phyloP scores from a whole-genome alignment of 495 filamentous ascomycete species.

The Talaromyces stipitatus region DNA sequence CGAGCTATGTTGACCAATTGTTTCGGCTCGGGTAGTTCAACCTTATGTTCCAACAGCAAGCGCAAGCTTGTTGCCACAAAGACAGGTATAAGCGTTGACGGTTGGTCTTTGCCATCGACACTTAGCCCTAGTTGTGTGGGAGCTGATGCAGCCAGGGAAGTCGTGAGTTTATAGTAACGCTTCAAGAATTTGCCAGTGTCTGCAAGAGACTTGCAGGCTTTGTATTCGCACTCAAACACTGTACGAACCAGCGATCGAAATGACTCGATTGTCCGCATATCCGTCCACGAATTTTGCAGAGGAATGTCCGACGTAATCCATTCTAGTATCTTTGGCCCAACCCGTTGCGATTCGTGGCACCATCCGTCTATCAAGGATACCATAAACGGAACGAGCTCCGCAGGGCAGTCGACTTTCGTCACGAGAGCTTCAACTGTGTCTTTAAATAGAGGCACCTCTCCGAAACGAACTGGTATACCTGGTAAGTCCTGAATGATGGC shows the following conservation, averaged over 20 bases:
- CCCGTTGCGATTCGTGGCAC: neutral
- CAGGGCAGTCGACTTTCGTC: neutral
- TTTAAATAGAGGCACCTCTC: neutral
- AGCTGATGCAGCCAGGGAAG: constrained; percentile 23
- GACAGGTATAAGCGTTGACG: neutral
- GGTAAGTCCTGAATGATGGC: neutral
- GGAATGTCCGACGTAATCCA: constrained; percentile 25
- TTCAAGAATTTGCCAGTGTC: constrained; percentile 26
- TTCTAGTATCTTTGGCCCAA: neutral
- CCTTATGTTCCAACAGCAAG: constrained; percentile 31
- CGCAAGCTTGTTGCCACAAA: constrained; percentile 24
- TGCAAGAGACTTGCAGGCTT: constrained; percentile 1
- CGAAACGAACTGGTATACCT: neutral
- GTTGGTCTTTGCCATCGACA: constrained; percentile 10
- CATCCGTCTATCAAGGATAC: neutral
- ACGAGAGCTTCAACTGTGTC: neutral
- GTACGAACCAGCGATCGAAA: constrained; percentile 32
- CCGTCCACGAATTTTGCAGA: constrained; percentile 25
- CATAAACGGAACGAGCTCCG: neutral
- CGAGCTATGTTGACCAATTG: neutral
- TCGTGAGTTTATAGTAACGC: constrained; percentile 31
- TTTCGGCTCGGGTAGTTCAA: constrained; percentile 11
- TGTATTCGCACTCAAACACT: constrained; percentile 9
- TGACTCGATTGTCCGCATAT: constrained; percentile 36
- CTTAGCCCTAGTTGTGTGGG: constrained; percentile 28